These are phyloP conservation scores for Cyberlindnera xylosilytica DNA, from an alignment of 805 yeast species.

Conservation along the genomic window DNA sequence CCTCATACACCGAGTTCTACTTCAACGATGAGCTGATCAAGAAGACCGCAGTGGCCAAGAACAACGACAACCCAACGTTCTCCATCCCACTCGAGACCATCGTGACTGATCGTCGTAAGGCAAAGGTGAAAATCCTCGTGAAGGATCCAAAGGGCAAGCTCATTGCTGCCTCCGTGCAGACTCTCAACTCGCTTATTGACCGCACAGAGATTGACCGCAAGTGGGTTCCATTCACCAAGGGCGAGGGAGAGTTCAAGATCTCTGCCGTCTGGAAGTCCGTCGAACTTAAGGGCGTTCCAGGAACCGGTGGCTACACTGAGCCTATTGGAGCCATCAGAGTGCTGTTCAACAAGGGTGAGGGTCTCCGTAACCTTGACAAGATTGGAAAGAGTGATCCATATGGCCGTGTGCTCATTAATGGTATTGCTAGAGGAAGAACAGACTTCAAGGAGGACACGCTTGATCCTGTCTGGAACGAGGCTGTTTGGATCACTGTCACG, in stretches of 20 bases:
- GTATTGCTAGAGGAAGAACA: constrained; percentile 75
- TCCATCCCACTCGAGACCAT: constrained; percentile 61
- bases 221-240: constrained; percentile 70
- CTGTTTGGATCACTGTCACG: constrained; percentile 76
- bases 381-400: constrained; percentile 94
- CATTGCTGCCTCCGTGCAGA: constrained; percentile 56
- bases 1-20: constrained; percentile 70
- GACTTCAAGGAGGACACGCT: constrained; percentile 59
- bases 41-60: constrained; percentile 57
- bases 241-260: constrained; percentile 70
- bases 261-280: constrained; percentile 86
- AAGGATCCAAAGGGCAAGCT: constrained; percentile 58
- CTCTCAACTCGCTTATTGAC: constrained; percentile 62
- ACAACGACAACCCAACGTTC: constrained; percentile 67
- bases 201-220: constrained; percentile 72
- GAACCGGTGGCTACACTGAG: constrained; percentile 80
- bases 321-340: constrained; percentile 92
- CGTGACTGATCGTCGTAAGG: constrained; percentile 64
- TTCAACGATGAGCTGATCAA: constrained; percentile 58
- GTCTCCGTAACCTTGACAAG: constrained; percentile 78
- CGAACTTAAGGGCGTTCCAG: constrained; percentile 59
- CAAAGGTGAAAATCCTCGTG: constrained; percentile 65
- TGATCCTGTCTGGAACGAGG: constrained; percentile 83
- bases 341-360: constrained; percentile 63
- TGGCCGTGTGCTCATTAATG: constrained; percentile 73